Base-by-base conservation (phyloP, 192 early-diverging fungal species). In the Rhizoclosmatium sp. region DNA sequence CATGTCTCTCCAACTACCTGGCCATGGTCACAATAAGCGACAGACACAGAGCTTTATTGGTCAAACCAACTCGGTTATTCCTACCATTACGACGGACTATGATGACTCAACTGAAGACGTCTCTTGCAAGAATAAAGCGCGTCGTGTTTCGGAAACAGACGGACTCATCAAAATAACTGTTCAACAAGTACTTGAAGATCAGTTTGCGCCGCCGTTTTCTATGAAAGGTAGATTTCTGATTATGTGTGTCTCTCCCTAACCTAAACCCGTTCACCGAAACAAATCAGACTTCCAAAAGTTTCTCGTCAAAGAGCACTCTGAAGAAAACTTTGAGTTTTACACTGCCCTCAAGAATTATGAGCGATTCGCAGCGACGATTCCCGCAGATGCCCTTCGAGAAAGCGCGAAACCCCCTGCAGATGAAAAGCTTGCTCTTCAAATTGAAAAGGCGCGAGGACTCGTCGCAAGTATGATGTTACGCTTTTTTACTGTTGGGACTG, bases 211-310 rank as follows among this genome's bases (percentile, higher is more conserved):
- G 19, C 70, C 70, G n/a, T 71, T 71, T 71, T 71, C 70, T 23
- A 21, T 58, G 54, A 71, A 71, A 71, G 70, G 70, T 71, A 0
- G 2, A 3, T 3, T 31, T 21, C 14, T 21, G 47, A 9, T 23
- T 69, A 47, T 5, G 40, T 47, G 41, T 58, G 54, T 41, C 70
- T 58, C 5, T 58, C 10, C 16, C 56, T 19, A 44, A 23, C 7
- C 48, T 1, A 65, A 65, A 2, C 21, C 67, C 42, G 40, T 21
- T 23, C 51, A 71, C 14, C 19, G 19, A 4, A 21, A 58, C 56
- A 47, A 56, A 31, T 58, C 51, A 71, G 70, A 71, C 56, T 71
- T 71, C 56, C 70, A 71, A 31, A 21, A 9, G 16, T 71, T 58
- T 44, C n/a, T 71, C 21, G 2, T 39, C 9, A 71, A 58, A 9